Percentiles rank a stretch among this genome's conserved stretches.
phyloP scores from a whole-genome alignment of 805 yeast species.

The Kuraishia hungarica region DNA sequence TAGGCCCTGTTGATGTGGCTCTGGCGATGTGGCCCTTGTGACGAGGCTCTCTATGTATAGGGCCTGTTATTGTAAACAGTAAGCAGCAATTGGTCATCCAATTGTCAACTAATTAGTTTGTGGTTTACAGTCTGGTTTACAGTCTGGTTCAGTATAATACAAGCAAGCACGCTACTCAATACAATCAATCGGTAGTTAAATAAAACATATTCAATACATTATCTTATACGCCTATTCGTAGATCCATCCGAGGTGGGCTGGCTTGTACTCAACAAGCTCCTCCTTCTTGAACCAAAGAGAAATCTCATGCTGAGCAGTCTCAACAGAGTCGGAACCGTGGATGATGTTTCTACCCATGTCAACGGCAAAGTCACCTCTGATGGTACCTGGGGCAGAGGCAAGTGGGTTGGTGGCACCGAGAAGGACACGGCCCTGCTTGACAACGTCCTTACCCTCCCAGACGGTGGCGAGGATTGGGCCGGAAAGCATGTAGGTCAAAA shows the following conservation, averaged over 20 bases:
- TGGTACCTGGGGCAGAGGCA: conserved; percentile 97
- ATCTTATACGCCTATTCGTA: conserved; percentile 58
- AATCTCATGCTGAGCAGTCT: conserved; percentile 93
- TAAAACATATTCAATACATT: too few species aligned
- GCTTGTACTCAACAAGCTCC: conserved; percentile 89
- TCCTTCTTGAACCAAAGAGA: conserved; percentile 96
- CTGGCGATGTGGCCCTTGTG: too few species aligned
- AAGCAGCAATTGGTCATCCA: too few species aligned
- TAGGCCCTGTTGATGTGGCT: too few species aligned
- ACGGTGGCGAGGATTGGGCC: conserved; percentile 99
- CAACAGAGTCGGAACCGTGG: conserved; percentile 99
- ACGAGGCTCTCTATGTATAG: too few species aligned
- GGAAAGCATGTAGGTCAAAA: conserved; percentile 91
- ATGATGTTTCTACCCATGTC: conserved; percentile 99
- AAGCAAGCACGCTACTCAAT: too few species aligned
- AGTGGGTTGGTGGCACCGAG: conserved; percentile 99
- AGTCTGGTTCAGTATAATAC: too few species aligned
- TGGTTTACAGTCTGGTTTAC: too few species aligned
- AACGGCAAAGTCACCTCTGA: conserved; percentile 97
- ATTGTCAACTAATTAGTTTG: too few species aligned
- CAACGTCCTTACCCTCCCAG: conserved; percentile 99
- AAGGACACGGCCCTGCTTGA: conserved; percentile 95
- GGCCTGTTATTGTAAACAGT: too few species aligned
- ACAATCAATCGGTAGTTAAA: too few species aligned
- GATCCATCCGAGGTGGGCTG: conserved; percentile 80